Conservation (phyloP, 1,139 yeast genomes). For the Hemisphaericaspora subhashii region DNA sequence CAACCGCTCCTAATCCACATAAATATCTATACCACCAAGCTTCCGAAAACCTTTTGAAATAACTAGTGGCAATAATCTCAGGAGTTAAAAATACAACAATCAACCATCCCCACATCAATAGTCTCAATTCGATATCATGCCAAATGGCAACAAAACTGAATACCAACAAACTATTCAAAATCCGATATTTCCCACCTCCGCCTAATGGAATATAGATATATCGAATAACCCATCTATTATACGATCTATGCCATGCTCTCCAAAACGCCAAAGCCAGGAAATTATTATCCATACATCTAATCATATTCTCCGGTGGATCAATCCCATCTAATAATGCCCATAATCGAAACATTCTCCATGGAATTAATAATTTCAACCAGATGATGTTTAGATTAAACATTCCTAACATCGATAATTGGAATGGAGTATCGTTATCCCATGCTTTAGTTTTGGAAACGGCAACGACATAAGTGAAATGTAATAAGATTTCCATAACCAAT, state of each 20-base stretch:
- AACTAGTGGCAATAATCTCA: constrained; percentile 66
- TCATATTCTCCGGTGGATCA: constrained; percentile 98
- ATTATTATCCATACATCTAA: constrained; percentile 92
- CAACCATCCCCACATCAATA: constrained; percentile 95
- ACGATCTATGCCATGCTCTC: constrained; percentile 99
- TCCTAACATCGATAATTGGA: constrained; percentile 93
- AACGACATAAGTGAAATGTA: constrained; percentile 89
- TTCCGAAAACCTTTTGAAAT: constrained; percentile 40
- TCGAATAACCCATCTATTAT: constrained; percentile 83
- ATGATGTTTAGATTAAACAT: constrained; percentile 84
- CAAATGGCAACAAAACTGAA: constrained; percentile 96
- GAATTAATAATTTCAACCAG: constrained; percentile 89
- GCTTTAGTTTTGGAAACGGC: constrained; percentile 89
- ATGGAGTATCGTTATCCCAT: constrained; percentile 88
- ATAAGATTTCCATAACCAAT: constrained; percentile 80
- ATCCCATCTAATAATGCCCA: constrained; percentile 92
- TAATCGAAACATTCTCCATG: constrained; percentile 92
- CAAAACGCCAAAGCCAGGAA: constrained; percentile 92
- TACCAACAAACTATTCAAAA: constrained; percentile 79
- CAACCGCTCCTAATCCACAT: constrained; percentile 85
- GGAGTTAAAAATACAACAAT: constrained; percentile 88
- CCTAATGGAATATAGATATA: constrained; percentile 80
- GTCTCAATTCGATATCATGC: constrained; percentile 91
- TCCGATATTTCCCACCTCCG: constrained; percentile 73
- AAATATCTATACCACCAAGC: constrained; percentile 75